Evolutionary conservation across 495 filamentous ascomycete species (phyloP).

Genomic region (Trichoderma virens): DNA sequence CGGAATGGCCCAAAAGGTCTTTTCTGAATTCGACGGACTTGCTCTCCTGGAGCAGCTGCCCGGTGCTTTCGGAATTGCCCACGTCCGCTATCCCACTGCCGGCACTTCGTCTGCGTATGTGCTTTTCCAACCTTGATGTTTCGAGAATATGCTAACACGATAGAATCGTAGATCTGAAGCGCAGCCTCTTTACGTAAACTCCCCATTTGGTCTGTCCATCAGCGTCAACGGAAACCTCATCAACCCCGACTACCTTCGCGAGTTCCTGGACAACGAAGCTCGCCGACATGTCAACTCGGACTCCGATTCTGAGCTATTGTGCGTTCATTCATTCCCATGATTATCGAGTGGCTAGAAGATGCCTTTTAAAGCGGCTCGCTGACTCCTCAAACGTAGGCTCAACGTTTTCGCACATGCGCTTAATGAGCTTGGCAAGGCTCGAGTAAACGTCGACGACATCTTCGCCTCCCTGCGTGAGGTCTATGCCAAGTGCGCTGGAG

Average conservation of each 20-base stretch:
- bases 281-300: conserved; percentile 97
- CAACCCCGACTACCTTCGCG: conserved; percentile 74
- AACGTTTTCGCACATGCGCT: conserved; percentile 93
- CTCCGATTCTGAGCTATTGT: conserved; percentile 73
- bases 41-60: conserved; percentile 28
- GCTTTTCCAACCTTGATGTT: neutral
- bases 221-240: conserved; percentile 81
- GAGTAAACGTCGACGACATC: conserved; percentile 86
- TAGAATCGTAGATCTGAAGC: conserved; percentile 53
- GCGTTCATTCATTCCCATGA: neutral
- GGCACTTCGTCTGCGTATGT: conserved; percentile 60
- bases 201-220: conserved; percentile 69
- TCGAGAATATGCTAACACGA: neutral
- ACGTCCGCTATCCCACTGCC: conserved; percentile 86
- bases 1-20: conserved; percentile 85
- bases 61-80: conserved; percentile 83
- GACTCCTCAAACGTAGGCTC: conserved; percentile 48
- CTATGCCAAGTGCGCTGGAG: conserved; percentile 73
- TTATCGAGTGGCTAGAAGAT: neutral
- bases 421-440: conserved; percentile 91
- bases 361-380: neutral
- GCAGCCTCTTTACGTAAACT: conserved; percentile 91
- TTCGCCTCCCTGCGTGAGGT: conserved; percentile 69
- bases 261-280: conserved; percentile 76
- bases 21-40: conserved; percentile 25